Base-by-base conservation (phyloP, 1,139 yeast species). In the Eremothecium cymbalariae region DNA sequence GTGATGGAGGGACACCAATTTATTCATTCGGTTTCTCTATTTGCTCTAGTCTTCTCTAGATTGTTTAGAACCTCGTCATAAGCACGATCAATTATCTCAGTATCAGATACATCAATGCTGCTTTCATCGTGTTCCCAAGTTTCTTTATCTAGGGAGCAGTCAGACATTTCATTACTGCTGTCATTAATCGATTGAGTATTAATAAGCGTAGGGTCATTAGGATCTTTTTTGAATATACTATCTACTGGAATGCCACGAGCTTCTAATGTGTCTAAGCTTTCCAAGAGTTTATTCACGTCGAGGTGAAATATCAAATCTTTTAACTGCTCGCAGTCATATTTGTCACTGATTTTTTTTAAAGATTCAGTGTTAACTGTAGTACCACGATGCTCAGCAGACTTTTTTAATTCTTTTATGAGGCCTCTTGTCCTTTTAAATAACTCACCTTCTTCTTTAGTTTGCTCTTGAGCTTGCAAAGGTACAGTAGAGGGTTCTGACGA, bases 271-370 rank as follows among this genome's bases (percentile, higher is more conserved):
- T 67, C 70, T 40, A 80, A 62, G 25, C 71, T 65, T 11, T 59
- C 62, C 7, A 75, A 65, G 16, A 77, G 63, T 31, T 69, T 66
- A 29, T 71, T 68, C 27, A 78, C 63, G 50, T 77, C 82, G 13
- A 65, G 62, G 41, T 70, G 64, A 39, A 69, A 46, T 30, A 80
- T 57, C 29, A 67, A 64, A 29, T 68, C 62, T 32, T 75, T 66
- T 33, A 78, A 65, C 28, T 69, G 67, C 28, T 75, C 81, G 25
- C 77, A 75, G 26, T 74, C 63, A 32, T 65, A 45, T 2, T 60
- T 53, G 4, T 57, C 46, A 9, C 49, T 52, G 4, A 55, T 53
- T 3, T 39, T 30, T 9, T 39, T 39, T 24, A 53, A 24, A 6
- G 39, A 38, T 6, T 40, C 50, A 12, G 39, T 43, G 31, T 51